Evolutionary conservation across 1,284 basidiomycete genomes (phyloP), one percentile per base, ranked within the genome.

Genomic region (Sparassis latifolia): DNA sequence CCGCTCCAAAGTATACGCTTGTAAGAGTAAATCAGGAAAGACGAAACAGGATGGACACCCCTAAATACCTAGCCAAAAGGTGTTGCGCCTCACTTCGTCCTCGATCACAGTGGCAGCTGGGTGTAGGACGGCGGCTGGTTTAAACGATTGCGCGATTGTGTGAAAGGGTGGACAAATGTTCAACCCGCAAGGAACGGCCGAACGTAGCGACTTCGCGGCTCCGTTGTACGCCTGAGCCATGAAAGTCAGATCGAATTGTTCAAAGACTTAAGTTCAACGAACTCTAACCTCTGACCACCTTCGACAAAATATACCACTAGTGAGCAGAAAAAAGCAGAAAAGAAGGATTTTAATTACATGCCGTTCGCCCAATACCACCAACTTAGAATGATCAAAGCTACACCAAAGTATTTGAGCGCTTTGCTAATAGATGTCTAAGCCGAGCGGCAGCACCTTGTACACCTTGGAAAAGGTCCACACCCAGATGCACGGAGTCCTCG

Each of bases 321-420:
- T 27, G 10, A 7, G 44, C 9, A 42, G 12, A 32, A 41, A 20
- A 42, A 42, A 27, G 45, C 30, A 32, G 35, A 42, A 20, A 4
- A 48, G 6, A 28, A 33, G 33, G 7, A 32, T 35, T 35, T 10
- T 2, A 55, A 70, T 51, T 55, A 82, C 83, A 77, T 81, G 44
- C 81, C 82, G 61, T 86, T 79, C 44, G 77, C 79, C 76, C 84
- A 85, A 57, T 84, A 86, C 65, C 83, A 86, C 78, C 84, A 84
- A 9, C 76, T 76, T 44, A 87, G 67, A 42, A 87, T 71, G 27
- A 83, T 71, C 47, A 76, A 72, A 10, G 84, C 86, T 87, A 43
- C 20, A 28, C 28, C 9, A 9, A 42, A 42, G 27, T n/a, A 38
- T 38, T 38, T 9, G 35, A 7, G 7, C 7, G 7, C 7, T n/a